Evolutionary conservation across 2,329 filamentous ascomycete genomes (phyloP).

Genomic region (Penicillium sp.): DNA sequence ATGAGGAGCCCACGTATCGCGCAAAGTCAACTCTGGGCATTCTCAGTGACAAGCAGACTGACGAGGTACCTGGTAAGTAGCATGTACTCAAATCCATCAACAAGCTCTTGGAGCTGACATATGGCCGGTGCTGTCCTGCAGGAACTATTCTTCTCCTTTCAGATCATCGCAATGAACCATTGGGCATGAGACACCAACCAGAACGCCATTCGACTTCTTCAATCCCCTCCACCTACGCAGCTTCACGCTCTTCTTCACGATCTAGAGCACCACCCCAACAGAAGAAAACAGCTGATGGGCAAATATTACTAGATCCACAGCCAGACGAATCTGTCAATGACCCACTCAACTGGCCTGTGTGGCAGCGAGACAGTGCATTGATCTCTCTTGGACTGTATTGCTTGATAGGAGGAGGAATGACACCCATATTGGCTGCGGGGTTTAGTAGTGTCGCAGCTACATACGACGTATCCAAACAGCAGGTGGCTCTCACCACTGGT

Average conservation of each 20-base stretch:
- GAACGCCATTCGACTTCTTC: conserved; percentile 54
- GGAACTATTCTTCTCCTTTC: conserved; percentile 59
- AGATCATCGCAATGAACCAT: conserved; percentile 57
- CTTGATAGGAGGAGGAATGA: conserved; percentile 89
- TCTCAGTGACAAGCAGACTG: conserved; percentile 70
- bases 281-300: conserved; percentile 75
- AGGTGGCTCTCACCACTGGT: conserved; percentile 80
- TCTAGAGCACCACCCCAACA: conserved; percentile 36
- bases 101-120: conserved; percentile 1
- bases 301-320: conserved; percentile 83
- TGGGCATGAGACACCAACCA: conserved; percentile 60
- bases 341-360: conserved; percentile 82
- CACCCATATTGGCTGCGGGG: conserved; percentile 80
- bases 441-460: conserved; percentile 72
- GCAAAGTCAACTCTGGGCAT: conserved; percentile 66
- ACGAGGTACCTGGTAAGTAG: conserved; percentile 74
- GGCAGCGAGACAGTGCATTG: conserved; percentile 73
- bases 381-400: conserved; percentile 85
- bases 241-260: conserved; percentile 38
- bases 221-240: conserved; percentile 43
- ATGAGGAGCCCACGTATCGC: conserved; percentile 26
- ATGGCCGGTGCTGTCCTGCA: conserved; percentile 21
- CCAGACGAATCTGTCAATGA: conserved; percentile 88
- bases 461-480: conserved; percentile 61
- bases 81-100: neutral